These are phyloP conservation scores for Populus hybrid DNA, from an alignment of 441 rosid genomes.

Conservation along the genomic window DNA sequence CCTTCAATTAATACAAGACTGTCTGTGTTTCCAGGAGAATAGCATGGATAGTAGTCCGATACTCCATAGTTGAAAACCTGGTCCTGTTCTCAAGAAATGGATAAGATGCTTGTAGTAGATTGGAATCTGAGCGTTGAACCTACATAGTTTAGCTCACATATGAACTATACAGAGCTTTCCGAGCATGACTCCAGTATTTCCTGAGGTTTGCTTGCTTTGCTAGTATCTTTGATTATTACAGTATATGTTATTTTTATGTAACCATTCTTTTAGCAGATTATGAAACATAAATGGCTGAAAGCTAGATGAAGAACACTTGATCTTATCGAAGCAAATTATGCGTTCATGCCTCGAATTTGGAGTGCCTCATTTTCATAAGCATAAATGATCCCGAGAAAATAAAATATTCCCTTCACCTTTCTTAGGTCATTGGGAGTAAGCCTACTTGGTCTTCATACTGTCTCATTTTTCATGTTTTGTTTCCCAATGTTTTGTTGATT, in stretches of 20 bases:
- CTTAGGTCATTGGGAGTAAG: slow-evolving; percentile 2
- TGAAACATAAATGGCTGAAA: slow-evolving; percentile 1
- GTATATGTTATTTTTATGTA: neutral
- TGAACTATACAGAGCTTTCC: neutral
- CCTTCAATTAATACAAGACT: neutral
- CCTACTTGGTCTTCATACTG: neutral
- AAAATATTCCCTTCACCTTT: slow-evolving; percentile 4
- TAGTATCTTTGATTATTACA: neutral
- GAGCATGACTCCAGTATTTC: slow-evolving; percentile 21
- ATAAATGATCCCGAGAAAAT: slow-evolving; percentile 23
- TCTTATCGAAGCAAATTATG: neutral
- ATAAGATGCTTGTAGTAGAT: neutral
- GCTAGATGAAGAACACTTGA: neutral
- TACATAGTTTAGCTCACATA: neutral
- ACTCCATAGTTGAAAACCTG: neutral
- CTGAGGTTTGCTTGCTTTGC: slow-evolving; percentile 20
- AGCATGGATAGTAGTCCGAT: neutral
- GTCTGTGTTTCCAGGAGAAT: neutral
- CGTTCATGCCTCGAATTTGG: neutral
- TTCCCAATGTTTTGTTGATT: slow-evolving; percentile 5
- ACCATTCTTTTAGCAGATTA: slow-evolving; percentile 5
- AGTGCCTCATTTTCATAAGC: slow-evolving; percentile 8
- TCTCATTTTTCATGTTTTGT: neutral
- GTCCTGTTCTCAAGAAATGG: neutral
- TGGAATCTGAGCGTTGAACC: neutral